A percentile compares a stretch with the other conserved stretches of the same genome.
Conservation (phyloP, 2,329 filamentous ascomycete genomes). For the Ploettnerulaceae sp. region DNA sequence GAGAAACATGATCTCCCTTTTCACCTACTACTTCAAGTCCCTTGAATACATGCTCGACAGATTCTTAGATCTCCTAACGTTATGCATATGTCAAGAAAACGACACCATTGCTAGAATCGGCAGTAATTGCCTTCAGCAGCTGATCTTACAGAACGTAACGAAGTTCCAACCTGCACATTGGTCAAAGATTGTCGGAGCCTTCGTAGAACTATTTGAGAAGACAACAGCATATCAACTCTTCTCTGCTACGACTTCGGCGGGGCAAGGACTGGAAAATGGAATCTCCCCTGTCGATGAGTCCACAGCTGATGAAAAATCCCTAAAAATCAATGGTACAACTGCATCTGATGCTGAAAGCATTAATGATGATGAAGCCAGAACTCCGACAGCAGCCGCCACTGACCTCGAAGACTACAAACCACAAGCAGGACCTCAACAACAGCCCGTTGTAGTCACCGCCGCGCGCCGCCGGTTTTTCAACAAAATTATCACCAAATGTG, state of each 20-base stretch:
- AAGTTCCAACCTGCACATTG: slow-evolving; percentile 88
- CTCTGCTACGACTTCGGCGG: slow-evolving; percentile 63
- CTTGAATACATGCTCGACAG: slow-evolving; percentile 97
- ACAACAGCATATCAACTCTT: slow-evolving; percentile 96
- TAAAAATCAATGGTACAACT: slow-evolving; percentile 56
- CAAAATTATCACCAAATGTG: slow-evolving; percentile 97
- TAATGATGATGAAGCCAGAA: slow-evolving; percentile 31
- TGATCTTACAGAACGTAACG: slow-evolving; percentile 92
- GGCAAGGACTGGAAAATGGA: slow-evolving; percentile 50
- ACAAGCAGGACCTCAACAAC: slow-evolving; percentile 70
- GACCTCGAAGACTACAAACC: slow-evolving; percentile 78
- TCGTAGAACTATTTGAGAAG: slow-evolving; percentile 90
- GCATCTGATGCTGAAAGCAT: slow-evolving; percentile 32
- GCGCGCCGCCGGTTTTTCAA: slow-evolving; percentile 96
- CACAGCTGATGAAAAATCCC: slow-evolving; percentile 45
- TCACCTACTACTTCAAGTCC: slow-evolving; percentile 96
- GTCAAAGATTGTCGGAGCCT: slow-evolving; percentile 90
- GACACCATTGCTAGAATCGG: slow-evolving; percentile 97
- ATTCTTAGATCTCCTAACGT: slow-evolving; percentile 88
- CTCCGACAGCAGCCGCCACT: slow-evolving; percentile 22
- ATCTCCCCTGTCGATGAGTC: slow-evolving; percentile 35
- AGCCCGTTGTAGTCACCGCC: slow-evolving; percentile 86
- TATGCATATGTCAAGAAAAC: slow-evolving; percentile 98
- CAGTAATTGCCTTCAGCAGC: slow-evolving; percentile 93
- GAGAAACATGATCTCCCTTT: slow-evolving; percentile 96